Evolutionary conservation across 169 alveolate species (phyloP).

Genomic region (Cryptosporidium tyzzeri): DNA sequence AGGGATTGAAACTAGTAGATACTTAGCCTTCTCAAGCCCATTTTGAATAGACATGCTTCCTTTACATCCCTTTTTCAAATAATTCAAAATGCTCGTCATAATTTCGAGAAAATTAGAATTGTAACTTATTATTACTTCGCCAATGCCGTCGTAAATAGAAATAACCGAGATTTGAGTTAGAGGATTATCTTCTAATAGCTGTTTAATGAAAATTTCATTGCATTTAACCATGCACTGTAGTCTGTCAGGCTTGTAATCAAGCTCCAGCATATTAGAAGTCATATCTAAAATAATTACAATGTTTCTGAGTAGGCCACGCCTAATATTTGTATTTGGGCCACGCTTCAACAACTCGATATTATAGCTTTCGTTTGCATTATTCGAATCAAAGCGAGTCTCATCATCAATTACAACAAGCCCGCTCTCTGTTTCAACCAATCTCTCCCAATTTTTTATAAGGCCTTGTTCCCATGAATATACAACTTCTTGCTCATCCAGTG

Average conservation of each 20-base stretch:
- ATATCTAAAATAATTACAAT: constrained; percentile 56
- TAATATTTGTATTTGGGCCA: constrained; percentile 1
- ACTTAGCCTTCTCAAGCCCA: constrained; percentile 72
- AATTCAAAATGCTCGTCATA: constrained; percentile 10
- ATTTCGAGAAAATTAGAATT: constrained; percentile 67
- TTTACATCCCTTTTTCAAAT: constrained; percentile 52
- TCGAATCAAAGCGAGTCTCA: not conserved
- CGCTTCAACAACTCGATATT: constrained; percentile 15
- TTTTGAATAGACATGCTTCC: constrained; percentile 73
- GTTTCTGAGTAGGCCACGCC: constrained; percentile 67
- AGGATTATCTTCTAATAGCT: constrained; percentile 50
- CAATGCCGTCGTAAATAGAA: constrained; percentile 40
- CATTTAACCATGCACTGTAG: constrained; percentile 67
- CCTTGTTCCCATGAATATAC: constrained; percentile 74
- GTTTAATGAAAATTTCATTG: constrained; percentile 42
- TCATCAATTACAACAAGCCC: constrained; percentile 45
- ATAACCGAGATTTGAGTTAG: constrained; percentile 60
- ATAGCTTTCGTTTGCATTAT: not conserved
- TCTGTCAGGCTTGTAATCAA: constrained; percentile 67
- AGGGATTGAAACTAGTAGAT: constrained; percentile 47
- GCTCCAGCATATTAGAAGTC: constrained; percentile 74
- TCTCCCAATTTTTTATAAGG: constrained; percentile 59
- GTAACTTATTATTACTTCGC: constrained; percentile 34
- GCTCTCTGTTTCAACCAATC: constrained; percentile 57
- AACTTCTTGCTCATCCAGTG: constrained; percentile 16